Evolutionary conservation across 2,329 filamentous ascomycete species (phyloP).

Genomic region (Ramularia endophylla): DNA sequence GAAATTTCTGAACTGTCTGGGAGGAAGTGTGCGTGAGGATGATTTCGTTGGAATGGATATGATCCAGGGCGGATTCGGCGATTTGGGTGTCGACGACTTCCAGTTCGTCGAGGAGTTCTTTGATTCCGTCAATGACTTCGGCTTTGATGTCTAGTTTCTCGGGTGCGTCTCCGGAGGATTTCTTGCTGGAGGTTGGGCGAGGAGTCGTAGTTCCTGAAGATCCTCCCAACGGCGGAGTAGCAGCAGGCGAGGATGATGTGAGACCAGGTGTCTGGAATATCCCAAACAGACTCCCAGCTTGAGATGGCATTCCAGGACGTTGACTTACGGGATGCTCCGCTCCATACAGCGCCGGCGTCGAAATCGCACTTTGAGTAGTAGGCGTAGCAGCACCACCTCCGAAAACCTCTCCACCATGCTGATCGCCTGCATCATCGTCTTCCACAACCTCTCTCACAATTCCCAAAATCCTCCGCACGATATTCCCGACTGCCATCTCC

Average conservation of each 20-base stretch:
- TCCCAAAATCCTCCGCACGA: slow-evolving; percentile 82
- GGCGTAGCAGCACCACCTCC: slow-evolving; percentile 46
- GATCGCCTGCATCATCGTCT: slow-evolving; percentile 59
- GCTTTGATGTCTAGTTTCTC: slow-evolving; percentile 64
- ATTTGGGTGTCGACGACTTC: slow-evolving; percentile 91
- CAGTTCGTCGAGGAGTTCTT: slow-evolving; percentile 93
- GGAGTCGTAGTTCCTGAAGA: slow-evolving; percentile 23
- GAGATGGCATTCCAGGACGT: slow-evolving; percentile 56
- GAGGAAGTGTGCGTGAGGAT: slow-evolving; percentile 86
- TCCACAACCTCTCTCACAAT: slow-evolving; percentile 88
- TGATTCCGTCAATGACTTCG: slow-evolving; percentile 88
- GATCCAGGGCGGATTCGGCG: slow-evolving; percentile 76
- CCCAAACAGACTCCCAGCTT: slow-evolving; percentile 75
- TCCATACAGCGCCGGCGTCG: slow-evolving; percentile 1
- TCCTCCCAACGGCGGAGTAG: slow-evolving; percentile 5
- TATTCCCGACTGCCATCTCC: slow-evolving; percentile 90
- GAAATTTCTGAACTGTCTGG: slow-evolving; percentile 79
- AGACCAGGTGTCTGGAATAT: slow-evolving; percentile 65
- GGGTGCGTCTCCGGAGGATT: slow-evolving; percentile 29
- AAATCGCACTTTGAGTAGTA: slow-evolving; percentile 9
- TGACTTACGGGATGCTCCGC: slow-evolving; percentile 24
- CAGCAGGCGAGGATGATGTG: slow-evolving; percentile 45
- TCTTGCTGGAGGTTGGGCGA: slow-evolving; percentile 29
- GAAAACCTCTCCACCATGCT: too few species aligned
- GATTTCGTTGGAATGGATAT: slow-evolving; percentile 89